Base-by-base conservation (phyloP, 768 basidiomycete genomes). In the Mycena albidolilacea region DNA sequence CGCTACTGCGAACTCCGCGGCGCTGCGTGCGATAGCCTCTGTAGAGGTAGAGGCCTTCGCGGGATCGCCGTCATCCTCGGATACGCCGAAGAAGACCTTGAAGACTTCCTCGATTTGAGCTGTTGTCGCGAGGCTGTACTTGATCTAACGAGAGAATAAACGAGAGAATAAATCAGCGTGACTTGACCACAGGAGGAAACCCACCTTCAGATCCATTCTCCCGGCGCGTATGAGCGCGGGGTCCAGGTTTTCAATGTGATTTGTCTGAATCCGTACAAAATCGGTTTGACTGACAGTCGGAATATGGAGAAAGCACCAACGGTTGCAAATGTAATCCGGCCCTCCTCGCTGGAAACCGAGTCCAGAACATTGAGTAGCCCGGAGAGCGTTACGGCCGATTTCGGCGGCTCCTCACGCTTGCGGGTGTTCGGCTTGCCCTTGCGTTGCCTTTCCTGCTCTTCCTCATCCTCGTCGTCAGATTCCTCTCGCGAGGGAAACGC, bases 231-330 rank as follows among this genome's bases (percentile, higher is more conserved):
- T 74, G 15, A 74, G 59, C 17, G 69, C 73, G 1, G 69, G 59
- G 21, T 74, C 73, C 30, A 74, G 41, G 41, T 74, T 74, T n/a
- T 52, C 69, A 39, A 74, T 71, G 60, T 74, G 73, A 48, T 74
- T 74, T 10, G 73, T 74, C 72, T 74, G 39, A 17, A 30, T 12
- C 58, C 30, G 23, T 14, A 54, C 65, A 30, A 39, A 44, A 35
- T 10, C 15, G 54, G 11, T 55, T 21, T 10, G 11, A 35, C 30
- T 6, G 35, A 30, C 2, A 8, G 2, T 23, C 14, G 17, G n/a
- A 14, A 41, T 23, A 55, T 7, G 54, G 9, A 23, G 9, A 35
- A 23, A 14, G n/a, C 21, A 15, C 68, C 11, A 15, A 74, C 72
- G 41, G 73, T 74, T 0, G 73, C 73, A 52, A 74, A 74, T 0